phyloP scores from a whole-genome alignment of 768 basidiomycete genomes.

The Psilocybe cubensis region DNA sequence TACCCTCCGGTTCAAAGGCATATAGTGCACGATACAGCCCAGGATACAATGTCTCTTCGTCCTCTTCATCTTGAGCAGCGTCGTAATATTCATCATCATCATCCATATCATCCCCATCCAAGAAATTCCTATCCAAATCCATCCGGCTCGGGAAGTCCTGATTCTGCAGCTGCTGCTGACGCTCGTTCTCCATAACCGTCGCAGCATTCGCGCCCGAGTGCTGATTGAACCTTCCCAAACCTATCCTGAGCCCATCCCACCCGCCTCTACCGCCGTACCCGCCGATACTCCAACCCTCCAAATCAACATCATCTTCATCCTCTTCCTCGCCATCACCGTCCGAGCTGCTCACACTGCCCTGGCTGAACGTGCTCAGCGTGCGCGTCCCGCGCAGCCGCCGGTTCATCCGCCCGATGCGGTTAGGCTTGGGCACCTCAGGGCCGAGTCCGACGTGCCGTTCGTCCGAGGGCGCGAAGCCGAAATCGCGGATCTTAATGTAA shows the following conservation, averaged over 20 bases:
- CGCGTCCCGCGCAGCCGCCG: conserved; percentile 27
- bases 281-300: conserved; percentile 22
- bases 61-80: conserved; percentile 32
- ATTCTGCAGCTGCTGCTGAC: conserved; percentile 3
- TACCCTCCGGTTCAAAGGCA: conserved; percentile 78
- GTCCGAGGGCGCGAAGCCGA: conserved; percentile 37
- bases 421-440: conserved; percentile 41
- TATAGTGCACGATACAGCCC: conserved; percentile 81
- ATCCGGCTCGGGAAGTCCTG: conserved; percentile 44
- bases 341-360: conserved; percentile 22
- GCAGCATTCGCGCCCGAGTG: conserved; percentile 12
- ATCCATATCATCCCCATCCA: conserved; percentile 25
- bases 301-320: conserved; percentile 22
- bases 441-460: conserved; percentile 44
- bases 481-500: conserved; percentile 48
- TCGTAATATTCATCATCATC: conserved; percentile 19
- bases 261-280: conserved; percentile 31
- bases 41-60: conserved; percentile 55
- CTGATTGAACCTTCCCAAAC: conserved; percentile 21
- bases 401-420: conserved; percentile 37
- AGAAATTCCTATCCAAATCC: conserved; percentile 40
- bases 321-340: conserved; percentile 26
- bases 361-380: conserved; percentile 10
- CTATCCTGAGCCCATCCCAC: conserved; percentile 31
- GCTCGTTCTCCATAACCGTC: conserved; percentile 13